Percentiles rank a stretch among this genome's conserved stretches.
Evolutionary conservation across 495 filamentous ascomycete genomes (phyloP).

Genomic region (Penicillium dipodomyicola): DNA sequence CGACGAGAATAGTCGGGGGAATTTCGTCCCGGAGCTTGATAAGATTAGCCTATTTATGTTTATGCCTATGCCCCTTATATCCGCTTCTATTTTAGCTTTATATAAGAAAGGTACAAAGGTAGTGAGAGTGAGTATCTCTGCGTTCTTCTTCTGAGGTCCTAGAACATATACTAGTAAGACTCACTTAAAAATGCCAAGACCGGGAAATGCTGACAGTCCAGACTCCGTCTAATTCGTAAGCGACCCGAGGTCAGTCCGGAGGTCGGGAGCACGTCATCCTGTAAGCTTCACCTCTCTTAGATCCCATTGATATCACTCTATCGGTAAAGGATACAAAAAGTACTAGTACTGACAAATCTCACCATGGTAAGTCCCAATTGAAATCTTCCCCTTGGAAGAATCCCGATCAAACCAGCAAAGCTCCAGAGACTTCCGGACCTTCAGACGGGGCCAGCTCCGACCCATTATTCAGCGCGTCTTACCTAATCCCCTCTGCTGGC

Average conservation of each 20-base stretch:
- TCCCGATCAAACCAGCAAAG: background rate
- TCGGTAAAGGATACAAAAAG: background rate
- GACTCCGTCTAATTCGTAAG: slow-evolving; percentile 23
- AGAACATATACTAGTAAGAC: too few species aligned
- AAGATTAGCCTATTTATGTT: too few species aligned
- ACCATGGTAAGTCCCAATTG: slow-evolving; percentile 22
- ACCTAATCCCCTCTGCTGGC: slow-evolving; percentile 22
- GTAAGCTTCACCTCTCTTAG: slow-evolving; percentile 13
- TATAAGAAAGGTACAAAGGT: too few species aligned
- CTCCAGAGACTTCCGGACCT: slow-evolving; percentile 7
- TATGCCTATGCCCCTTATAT: too few species aligned
- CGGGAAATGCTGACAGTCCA: background rate
- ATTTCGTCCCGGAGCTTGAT: too few species aligned
- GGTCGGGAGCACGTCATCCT: slow-evolving; percentile 23
- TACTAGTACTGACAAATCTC: slow-evolving; percentile 4
- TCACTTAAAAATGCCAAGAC: background rate
- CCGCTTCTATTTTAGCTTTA: too few species aligned
- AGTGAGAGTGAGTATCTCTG: too few species aligned
- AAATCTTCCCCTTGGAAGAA: background rate
- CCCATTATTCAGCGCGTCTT: slow-evolving; percentile 25
- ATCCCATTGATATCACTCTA: slow-evolving; percentile 2
- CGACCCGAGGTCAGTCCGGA: background rate
- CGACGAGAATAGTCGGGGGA: too few species aligned
- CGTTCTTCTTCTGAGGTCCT: too few species aligned
- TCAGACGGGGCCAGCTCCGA: background rate